phyloP scores from a whole-genome alignment of 352 stramenopile species.

The Phytopythium boreale region DNA sequence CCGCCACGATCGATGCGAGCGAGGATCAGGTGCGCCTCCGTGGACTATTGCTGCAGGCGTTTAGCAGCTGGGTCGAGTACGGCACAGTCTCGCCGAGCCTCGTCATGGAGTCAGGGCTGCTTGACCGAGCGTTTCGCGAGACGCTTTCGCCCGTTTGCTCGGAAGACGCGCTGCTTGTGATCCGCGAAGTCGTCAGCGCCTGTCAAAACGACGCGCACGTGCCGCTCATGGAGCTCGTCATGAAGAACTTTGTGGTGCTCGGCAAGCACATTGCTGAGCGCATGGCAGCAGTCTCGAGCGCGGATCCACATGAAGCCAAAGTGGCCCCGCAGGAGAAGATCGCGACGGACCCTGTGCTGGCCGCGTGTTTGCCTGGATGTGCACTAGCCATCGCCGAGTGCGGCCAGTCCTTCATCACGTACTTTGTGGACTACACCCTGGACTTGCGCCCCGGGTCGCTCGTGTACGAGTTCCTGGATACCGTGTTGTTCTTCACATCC shows the following conservation, averaged over 20 bases:
- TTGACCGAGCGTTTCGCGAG: slow-evolving; percentile 63
- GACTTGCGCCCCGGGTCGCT: slow-evolving; percentile 54
- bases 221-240: slow-evolving; percentile 73
- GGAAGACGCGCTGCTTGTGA: slow-evolving; percentile 48
- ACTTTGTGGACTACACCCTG: slow-evolving; percentile 78
- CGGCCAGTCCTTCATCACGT: slow-evolving; percentile 69
- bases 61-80: slow-evolving; percentile 76
- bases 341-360: slow-evolving; percentile 21
- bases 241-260: slow-evolving; percentile 76
- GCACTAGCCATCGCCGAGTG: slow-evolving; percentile 66
- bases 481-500: slow-evolving; percentile 65
- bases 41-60: slow-evolving; percentile 55
- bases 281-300: slow-evolving; percentile 3
- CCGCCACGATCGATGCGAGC: slow-evolving; percentile 48
- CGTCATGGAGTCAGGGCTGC: slow-evolving; percentile 57
- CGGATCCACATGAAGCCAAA: not conserved
- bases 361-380: slow-evolving; percentile 48
- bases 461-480: slow-evolving; percentile 76
- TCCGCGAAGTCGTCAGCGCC: slow-evolving; percentile 66
- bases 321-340: not conserved
- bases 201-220: slow-evolving; percentile 56
- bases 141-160: slow-evolving; percentile 32
- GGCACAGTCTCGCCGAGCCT: slow-evolving; percentile 44
- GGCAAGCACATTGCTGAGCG: slow-evolving; percentile 52
- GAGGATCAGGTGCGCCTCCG: slow-evolving; percentile 41